phyloP scores from a whole-genome alignment of 495 filamentous ascomycete genomes.

The Parmelia sp. region DNA sequence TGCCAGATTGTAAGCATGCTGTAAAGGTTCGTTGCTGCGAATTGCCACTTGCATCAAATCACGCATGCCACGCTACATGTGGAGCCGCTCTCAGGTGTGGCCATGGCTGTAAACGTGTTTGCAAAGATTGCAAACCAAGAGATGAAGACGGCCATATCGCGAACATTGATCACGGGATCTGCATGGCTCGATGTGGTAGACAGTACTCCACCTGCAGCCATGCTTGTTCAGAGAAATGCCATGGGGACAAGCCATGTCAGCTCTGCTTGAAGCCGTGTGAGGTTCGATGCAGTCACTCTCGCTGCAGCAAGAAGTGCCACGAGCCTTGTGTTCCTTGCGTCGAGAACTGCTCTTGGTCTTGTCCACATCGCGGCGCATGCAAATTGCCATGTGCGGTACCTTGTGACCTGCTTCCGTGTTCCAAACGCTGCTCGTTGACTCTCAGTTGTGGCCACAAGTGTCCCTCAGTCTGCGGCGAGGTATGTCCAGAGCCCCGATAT shows the following conservation, averaged over 20 bases:
- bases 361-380: constrained; percentile 49
- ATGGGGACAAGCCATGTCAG: constrained; percentile 45
- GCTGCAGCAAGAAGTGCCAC: constrained; percentile 50
- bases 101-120: constrained; percentile 51
- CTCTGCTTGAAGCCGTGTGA: constrained; percentile 54
- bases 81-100: constrained; percentile 47
- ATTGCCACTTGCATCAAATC: constrained; percentile 33
- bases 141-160: constrained; percentile 25
- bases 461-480: constrained; percentile 62
- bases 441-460: constrained; percentile 63
- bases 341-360: constrained; percentile 48
- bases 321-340: constrained; percentile 64
- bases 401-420: constrained; percentile 61
- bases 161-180: constrained; percentile 43
- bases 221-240: constrained; percentile 48
- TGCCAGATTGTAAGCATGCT: constrained; percentile 51
- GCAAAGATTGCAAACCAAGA: constrained; percentile 42
- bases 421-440: constrained; percentile 48
- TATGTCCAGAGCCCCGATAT: constrained; percentile 47
- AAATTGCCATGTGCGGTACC: constrained; percentile 60
- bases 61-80: constrained; percentile 46
- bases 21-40: constrained; percentile 45
- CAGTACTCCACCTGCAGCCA: constrained; percentile 54
- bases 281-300: constrained; percentile 55
- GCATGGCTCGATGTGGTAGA: constrained; percentile 48